These are phyloP conservation scores for Beauveria sp. DNA, from an alignment of 2,329 filamentous ascomycete genomes.

Conservation along the genomic window DNA sequence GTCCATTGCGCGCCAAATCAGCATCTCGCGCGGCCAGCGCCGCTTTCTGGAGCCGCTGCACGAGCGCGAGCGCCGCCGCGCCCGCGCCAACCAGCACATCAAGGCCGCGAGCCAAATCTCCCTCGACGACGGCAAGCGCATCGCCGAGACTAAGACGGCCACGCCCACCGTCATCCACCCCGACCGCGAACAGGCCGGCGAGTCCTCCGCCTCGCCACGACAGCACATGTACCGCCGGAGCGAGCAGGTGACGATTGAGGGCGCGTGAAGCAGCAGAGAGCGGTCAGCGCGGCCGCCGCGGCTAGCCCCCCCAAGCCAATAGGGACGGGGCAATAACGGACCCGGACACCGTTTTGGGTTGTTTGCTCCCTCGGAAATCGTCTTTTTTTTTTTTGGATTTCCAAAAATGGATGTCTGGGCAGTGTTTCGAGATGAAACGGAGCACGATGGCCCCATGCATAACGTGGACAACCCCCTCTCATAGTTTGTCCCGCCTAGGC, in stretches of 20 bases:
- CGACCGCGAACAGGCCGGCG: constrained; percentile 9
- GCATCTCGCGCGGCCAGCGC: constrained; percentile 53
- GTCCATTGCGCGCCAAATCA: constrained; percentile 62
- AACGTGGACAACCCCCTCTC: neutral
- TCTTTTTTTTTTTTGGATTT: neutral
- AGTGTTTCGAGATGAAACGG: constrained; percentile 11
- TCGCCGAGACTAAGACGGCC: constrained; percentile 30
- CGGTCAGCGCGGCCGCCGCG: neutral
- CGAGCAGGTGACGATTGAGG: constrained; percentile 45
- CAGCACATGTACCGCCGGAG: constrained; percentile 40
- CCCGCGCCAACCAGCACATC: constrained; percentile 10
- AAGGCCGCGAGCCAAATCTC: constrained; percentile 12
- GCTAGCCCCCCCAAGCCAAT: neutral
- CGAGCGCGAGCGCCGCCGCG: constrained; percentile 14
- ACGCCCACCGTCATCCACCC: constrained; percentile 40
- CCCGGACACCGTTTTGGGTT: neutral
- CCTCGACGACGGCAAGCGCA: constrained; percentile 20
- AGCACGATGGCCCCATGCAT: neutral
- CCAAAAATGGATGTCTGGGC: neutral
- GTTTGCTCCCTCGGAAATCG: neutral
- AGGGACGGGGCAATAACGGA: neutral
- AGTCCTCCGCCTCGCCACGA: constrained; percentile 19
- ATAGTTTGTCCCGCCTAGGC: neutral
- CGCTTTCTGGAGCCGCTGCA: constrained; percentile 50
- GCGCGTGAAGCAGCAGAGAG: constrained; percentile 22